A percentile compares a stretch with the other conserved stretches of the same genome.
These are phyloP conservation scores for Nakazawaea anatomiae DNA, from an alignment of 805 yeast genomes.

Conservation along the genomic window DNA sequence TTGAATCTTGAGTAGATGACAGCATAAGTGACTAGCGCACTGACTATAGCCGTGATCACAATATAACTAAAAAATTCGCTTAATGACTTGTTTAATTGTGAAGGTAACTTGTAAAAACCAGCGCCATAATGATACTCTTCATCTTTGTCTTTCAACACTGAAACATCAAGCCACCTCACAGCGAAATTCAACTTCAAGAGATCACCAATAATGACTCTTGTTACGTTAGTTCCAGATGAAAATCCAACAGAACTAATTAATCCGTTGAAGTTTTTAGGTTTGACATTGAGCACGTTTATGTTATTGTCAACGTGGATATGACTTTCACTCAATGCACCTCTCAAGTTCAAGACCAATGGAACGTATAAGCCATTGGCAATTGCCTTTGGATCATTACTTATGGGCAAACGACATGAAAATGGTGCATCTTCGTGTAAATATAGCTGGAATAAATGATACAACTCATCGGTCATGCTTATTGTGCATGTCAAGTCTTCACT, in stretches of 20 bases:
- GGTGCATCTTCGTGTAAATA: conserved; percentile 78
- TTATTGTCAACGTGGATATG: conserved; percentile 63
- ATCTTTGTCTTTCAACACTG: background rate
- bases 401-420: conserved; percentile 59
- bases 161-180: conserved; percentile 42
- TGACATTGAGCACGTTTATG: conserved; percentile 45
- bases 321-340: conserved; percentile 62
- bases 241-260: conserved; percentile 53
- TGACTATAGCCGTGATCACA: conserved; percentile 4
- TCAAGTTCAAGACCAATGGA: conserved; percentile 57
- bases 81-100: conserved; percentile 6
- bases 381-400: conserved; percentile 32
- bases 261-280: conserved; percentile 30
- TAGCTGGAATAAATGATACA: conserved; percentile 67
- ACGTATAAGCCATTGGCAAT: conserved; percentile 37
- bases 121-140: conserved; percentile 3
- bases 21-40: conserved; percentile 5
- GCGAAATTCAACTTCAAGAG: conserved; percentile 50
- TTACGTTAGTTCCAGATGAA: conserved; percentile 55
- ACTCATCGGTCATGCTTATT: conserved; percentile 52
- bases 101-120: conserved; percentile 10
- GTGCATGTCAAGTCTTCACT: conserved; percentile 56
- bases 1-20: conserved; percentile 15
- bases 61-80: conserved; percentile 9
- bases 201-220: conserved; percentile 64